A percentile compares a stretch with the other conserved stretches of the same genome.
Evolutionary conservation across 2,329 filamentous ascomycete species (phyloP).

Genomic region (Magnaporthiopsis poae): DNA sequence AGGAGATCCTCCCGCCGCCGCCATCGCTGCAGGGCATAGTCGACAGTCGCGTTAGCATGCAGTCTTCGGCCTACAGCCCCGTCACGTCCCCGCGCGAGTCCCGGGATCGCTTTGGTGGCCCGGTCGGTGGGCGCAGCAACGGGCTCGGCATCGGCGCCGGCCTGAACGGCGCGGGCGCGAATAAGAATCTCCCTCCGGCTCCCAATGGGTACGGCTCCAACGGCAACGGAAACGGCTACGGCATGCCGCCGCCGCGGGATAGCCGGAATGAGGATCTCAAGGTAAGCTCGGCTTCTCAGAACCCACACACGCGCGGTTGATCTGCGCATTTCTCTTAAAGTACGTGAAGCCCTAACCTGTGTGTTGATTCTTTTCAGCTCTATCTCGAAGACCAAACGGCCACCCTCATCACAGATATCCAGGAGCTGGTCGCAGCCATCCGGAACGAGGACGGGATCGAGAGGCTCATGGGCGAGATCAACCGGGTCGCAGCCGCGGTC

Average conservation of each 20-base stretch:
- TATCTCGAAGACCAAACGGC: slow-evolving; percentile 79
- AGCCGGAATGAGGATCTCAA: slow-evolving; percentile 41
- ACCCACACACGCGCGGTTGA: slow-evolving; percentile 13
- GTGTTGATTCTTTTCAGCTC: slow-evolving; percentile 34
- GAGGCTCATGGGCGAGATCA: slow-evolving; percentile 60
- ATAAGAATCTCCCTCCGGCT: slow-evolving; percentile 25
- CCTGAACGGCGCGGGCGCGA: slow-evolving; percentile 21
- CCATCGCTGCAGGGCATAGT: slow-evolving; percentile 47
- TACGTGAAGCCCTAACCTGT: background rate
- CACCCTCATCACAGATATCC: slow-evolving; percentile 67
- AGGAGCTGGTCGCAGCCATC: slow-evolving; percentile 66
- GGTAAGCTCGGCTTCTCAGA: slow-evolving; percentile 16
- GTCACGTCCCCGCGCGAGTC: slow-evolving; percentile 59
- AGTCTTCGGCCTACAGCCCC: slow-evolving; percentile 67
- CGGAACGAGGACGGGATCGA: slow-evolving; percentile 54
- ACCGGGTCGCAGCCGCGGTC: slow-evolving; percentile 60
- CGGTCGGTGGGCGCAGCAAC: slow-evolving; percentile 10
- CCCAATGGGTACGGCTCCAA: slow-evolving; percentile 29
- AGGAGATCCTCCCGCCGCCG: slow-evolving; percentile 37
- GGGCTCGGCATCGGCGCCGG: slow-evolving; percentile 13
- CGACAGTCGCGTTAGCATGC: slow-evolving; percentile 47
- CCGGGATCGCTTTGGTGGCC: slow-evolving; percentile 30
- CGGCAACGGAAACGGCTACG: slow-evolving; percentile 5
- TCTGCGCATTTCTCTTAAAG: background rate
- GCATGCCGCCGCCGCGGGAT: slow-evolving; percentile 25